Conservation (phyloP, 2,329 filamentous ascomycete species). For the Paradendryphiella salina region DNA sequence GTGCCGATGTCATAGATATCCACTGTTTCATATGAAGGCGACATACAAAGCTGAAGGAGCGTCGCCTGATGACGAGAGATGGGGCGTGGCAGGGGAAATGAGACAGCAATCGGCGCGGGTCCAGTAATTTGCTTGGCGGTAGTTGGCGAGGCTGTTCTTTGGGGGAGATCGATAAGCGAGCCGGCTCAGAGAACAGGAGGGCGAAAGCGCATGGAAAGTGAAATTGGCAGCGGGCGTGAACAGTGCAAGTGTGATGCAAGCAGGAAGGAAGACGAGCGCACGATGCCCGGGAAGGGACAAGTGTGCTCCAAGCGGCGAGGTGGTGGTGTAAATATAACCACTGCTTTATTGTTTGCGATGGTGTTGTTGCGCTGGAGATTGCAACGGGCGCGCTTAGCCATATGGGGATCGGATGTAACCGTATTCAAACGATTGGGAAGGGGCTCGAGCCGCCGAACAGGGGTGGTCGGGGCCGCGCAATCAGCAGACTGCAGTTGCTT, state of each 20-base stretch:
- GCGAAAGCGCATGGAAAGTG: not conserved
- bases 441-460: constrained; percentile 6
- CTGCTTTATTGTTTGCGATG: constrained; percentile 5
- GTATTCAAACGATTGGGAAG: constrained; percentile 11
- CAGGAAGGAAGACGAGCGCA: constrained; percentile 6
- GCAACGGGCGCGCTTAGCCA: constrained; percentile 12
- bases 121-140: constrained; percentile 17
- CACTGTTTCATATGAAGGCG: constrained; percentile 1
- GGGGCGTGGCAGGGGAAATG: constrained; percentile 10
- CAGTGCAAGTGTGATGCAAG: not conserved
- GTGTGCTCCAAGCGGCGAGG: not conserved
- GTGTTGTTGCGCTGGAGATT: constrained; percentile 11
- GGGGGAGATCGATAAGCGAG: constrained; percentile 18
- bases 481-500: constrained; percentile 13
- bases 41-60: constrained; percentile 3
- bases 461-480: constrained; percentile 16
- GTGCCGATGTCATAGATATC: constrained; percentile 1
- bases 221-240: constrained; percentile 4
- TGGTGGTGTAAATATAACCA: constrained; percentile 5
- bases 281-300: not conserved
- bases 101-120: constrained; percentile 16
- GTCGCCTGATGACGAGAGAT: not conserved
- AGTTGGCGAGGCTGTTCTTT: constrained; percentile 14
- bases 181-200: not conserved
- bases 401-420: constrained; percentile 9